Base-by-base conservation (phyloP, 768 basidiomycete genomes). In the Tephrocybe sp. region DNA sequence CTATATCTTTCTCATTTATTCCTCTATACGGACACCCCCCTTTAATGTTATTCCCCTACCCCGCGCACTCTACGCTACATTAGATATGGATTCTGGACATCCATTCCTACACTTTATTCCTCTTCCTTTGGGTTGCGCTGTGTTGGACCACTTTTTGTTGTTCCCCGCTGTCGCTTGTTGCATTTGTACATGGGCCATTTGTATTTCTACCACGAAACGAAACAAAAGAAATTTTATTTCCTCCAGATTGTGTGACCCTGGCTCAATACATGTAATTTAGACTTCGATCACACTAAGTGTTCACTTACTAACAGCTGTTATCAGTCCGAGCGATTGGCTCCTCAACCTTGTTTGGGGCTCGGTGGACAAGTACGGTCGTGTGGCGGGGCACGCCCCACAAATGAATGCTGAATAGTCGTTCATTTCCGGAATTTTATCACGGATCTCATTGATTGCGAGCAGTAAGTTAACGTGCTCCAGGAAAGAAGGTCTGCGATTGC, bases 201-300 rank as follows among this genome's bases (percentile, higher is more conserved):
- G 44, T 51, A 51, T 51, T 45, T 51, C 43, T 51, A 51, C 37
- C 40, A 24, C 6, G n/a, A n/a, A 22, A 32, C 28, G 45, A 44
- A 44, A 6, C 13, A 45, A 51, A 51, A 12, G 16, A n/a, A 6
- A 12, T 12, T 30, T 30, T 30, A 15, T 35, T 37, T 30, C 28
- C 12, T 30, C 28, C 28, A 30, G 28, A n/a, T n/a, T n/a, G n/a
- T n/a, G n/a, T 47, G 37, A 47, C 26, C 15, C 21, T 32, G 42
- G n/a, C n/a, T n/a, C n/a, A n/a, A n/a, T n/a, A n/a, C n/a, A n/a
- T n/a, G n/a, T n/a, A n/a, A n/a, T n/a, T n/a, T n/a, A n/a, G n/a
- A n/a, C n/a, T n/a, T n/a, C n/a, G n/a, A 12, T 30, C 28, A 30
- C 7, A 7, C 28, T 30, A 4, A 9, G 6, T 24, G 3, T 24